Percentiles rank a stretch among this genome's conserved stretches.
These are phyloP conservation scores for Flaveria bidentis DNA, from an alignment of 129 eudicot species.

Conservation along the genomic window DNA sequence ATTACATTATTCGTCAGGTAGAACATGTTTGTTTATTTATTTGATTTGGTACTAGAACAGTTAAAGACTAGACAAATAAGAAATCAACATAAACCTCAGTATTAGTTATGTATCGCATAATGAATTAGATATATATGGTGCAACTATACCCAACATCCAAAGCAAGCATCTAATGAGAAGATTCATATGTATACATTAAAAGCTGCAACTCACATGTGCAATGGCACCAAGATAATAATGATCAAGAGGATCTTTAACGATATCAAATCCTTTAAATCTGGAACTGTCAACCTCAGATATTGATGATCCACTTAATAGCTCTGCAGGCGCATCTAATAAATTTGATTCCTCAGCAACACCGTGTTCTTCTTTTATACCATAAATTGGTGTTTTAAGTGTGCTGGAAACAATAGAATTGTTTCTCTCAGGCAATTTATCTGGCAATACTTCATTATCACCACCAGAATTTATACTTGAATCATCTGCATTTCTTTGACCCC, in stretches of 20 bases:
- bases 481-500: constrained; percentile 59
- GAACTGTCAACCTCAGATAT: constrained; percentile 36
- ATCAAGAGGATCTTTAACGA: constrained; percentile 80
- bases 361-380: constrained; percentile 38
- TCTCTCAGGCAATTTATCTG: constrained; percentile 25
- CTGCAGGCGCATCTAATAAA: constrained; percentile 40
- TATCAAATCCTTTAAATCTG: constrained; percentile 82
- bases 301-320: constrained; percentile 37
- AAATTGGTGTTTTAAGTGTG: constrained; percentile 31
- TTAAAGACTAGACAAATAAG: not conserved
- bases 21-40: not conserved
- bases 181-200: not conserved
- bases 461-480: constrained; percentile 31
- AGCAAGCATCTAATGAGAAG: constrained; percentile 10
- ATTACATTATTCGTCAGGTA: not conserved
- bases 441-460: constrained; percentile 44
- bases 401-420: constrained; percentile 39
- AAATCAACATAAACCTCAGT: not conserved
- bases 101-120: not conserved
- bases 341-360: constrained; percentile 39
- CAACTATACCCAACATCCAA: constrained; percentile 6
- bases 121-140: not conserved
- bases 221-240: constrained; percentile 68
- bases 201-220: constrained; percentile 51
- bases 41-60: not conserved